Conservation (phyloP, 306 rosid genomes). For the Abrus pulchellus region DNA sequence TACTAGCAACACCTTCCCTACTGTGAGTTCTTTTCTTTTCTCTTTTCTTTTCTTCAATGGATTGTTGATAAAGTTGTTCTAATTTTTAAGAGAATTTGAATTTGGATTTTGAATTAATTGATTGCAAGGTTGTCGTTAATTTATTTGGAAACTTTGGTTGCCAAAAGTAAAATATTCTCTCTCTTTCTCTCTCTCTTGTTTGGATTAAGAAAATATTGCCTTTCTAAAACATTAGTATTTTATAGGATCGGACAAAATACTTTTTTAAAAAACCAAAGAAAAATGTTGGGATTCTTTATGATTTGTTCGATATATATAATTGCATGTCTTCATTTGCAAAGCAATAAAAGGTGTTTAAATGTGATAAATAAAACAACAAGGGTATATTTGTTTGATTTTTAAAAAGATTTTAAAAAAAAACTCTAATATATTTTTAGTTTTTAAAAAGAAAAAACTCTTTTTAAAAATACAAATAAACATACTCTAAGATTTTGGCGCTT, state of each 20-base stretch:
- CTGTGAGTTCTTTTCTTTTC: constrained; percentile 59
- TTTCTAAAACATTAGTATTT: not conserved
- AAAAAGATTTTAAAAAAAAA: too few species aligned
- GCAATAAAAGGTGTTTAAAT: not conserved
- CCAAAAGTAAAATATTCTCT: not conserved
- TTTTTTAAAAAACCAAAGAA: not conserved
- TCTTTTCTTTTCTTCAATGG: not conserved
- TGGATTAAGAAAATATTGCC: not conserved
- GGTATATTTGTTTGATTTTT: not conserved
- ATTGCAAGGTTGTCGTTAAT: not conserved
- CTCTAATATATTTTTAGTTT: too few species aligned
- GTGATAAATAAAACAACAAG: not conserved
- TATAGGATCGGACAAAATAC: not conserved
- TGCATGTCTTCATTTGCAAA: not conserved
- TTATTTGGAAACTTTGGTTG: constrained; percentile 11
- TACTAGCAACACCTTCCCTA: constrained; percentile 99
- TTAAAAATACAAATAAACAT: not conserved
- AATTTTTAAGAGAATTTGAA: not conserved
- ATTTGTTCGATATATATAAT: not conserved
- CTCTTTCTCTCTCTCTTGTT: constrained; percentile 22
- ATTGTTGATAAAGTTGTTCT: not conserved
- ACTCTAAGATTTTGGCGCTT: too few species aligned
- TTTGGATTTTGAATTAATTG: constrained; percentile 23
- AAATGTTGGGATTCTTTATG: not conserved
- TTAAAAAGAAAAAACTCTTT: too few species aligned